Conservation (phyloP, 345 rosid genomes). For the Populus tremula region DNA sequence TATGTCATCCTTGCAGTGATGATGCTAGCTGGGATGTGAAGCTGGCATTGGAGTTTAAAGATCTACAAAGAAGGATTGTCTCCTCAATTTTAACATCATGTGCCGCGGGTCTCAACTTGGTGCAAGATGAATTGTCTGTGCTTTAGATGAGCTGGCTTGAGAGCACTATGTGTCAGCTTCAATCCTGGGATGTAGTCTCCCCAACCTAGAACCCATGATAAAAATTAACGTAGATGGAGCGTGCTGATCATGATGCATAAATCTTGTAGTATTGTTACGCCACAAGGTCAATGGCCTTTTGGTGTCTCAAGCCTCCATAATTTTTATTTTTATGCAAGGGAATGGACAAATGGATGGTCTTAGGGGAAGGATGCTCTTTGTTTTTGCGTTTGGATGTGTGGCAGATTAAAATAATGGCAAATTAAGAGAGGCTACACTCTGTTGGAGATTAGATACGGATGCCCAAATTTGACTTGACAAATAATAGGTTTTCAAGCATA, state of each 20-base stretch:
- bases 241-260: not conserved
- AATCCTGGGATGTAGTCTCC: not conserved
- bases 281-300: not conserved
- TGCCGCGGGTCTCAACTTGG: slow-evolving; percentile 49
- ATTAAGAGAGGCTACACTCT: not conserved
- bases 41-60: slow-evolving; percentile 54
- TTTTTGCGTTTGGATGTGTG: not conserved
- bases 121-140: slow-evolving; percentile 46
- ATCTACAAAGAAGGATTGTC: slow-evolving; percentile 55
- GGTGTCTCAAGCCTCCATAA: not conserved
- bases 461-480: not conserved
- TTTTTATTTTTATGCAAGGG: not conserved
- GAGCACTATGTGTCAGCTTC: not conserved
- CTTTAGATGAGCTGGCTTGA: not conserved
- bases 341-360: not conserved
- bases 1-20: slow-evolving; percentile 42
- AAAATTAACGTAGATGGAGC: not conserved
- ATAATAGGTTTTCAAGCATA: not conserved
- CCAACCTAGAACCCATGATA: not conserved
- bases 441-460: not conserved
- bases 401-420: not conserved
- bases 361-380: not conserved
- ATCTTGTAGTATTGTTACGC: not conserved
- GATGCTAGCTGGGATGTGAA: slow-evolving; percentile 57
- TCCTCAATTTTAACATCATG: slow-evolving; percentile 75